Evolutionary conservation across 305 asterid species (phyloP).

Genomic region (Fraxinus latifolia): DNA sequence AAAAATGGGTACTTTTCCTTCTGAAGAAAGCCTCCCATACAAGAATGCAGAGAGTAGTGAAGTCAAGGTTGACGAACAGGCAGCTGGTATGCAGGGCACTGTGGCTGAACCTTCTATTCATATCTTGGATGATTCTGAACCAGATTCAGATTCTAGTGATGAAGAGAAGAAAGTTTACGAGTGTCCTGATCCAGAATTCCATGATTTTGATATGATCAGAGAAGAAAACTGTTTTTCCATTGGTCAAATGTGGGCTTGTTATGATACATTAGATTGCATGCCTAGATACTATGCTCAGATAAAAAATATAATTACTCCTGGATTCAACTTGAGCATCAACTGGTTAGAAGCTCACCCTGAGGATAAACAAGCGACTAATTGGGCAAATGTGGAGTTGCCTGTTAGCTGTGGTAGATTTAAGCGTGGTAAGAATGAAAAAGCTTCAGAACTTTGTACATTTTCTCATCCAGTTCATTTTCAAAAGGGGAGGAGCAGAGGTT

Average conservation of each 20-base stretch:
- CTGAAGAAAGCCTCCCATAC: slow-evolving; percentile 24
- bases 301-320: slow-evolving; percentile 40
- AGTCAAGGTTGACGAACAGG: slow-evolving; percentile 22
- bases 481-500: slow-evolving; percentile 43
- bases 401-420: slow-evolving; percentile 73
- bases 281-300: slow-evolving; percentile 82
- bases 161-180: slow-evolving; percentile 3
- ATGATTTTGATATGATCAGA: slow-evolving; percentile 55
- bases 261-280: slow-evolving; percentile 65
- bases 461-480: slow-evolving; percentile 57
- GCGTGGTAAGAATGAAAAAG: slow-evolving; percentile 36
- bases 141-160: slow-evolving; percentile 23
- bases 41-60: slow-evolving; percentile 21
- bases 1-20: slow-evolving; percentile 22
- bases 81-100: slow-evolving; percentile 21
- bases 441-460: slow-evolving; percentile 33
- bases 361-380: slow-evolving; percentile 26
- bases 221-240: slow-evolving; percentile 45
- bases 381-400: slow-evolving; percentile 56
- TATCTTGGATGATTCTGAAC: slow-evolving; percentile 39
- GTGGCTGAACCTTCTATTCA: slow-evolving; percentile 27
- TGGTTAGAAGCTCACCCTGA: slow-evolving; percentile 80
- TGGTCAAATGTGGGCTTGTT: slow-evolving; percentile 80
- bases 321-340: slow-evolving; percentile 52
- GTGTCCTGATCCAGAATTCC: slow-evolving; percentile 71